Conservation (phyloP, 495 filamentous ascomycete species). For the Xylaria curta region DNA sequence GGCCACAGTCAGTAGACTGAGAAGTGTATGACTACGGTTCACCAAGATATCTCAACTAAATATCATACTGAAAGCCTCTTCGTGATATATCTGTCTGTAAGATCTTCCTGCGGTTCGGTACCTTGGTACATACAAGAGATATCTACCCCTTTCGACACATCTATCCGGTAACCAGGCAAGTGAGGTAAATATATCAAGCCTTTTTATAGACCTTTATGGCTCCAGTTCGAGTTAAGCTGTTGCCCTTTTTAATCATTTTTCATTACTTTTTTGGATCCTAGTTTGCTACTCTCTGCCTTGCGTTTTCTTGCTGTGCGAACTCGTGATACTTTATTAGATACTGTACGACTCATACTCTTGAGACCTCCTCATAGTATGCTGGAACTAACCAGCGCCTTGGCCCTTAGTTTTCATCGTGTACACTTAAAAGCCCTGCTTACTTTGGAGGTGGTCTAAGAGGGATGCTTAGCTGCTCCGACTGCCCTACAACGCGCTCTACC, state of each 20-base stretch:
- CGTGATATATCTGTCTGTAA: not conserved
- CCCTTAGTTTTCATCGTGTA: too few species aligned
- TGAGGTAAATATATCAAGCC: not conserved
- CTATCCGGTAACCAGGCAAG: not conserved
- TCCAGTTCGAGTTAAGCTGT: not conserved
- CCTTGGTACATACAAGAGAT: not conserved
- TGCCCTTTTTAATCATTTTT: not conserved
- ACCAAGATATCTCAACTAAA: not conserved
- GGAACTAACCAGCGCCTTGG: too few species aligned
- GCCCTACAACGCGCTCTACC: slow-evolving; percentile 59
- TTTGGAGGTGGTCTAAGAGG: too few species aligned
- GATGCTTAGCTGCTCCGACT: slow-evolving; percentile 32
- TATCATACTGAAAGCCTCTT: not conserved
- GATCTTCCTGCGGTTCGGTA: not conserved
- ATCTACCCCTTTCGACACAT: not conserved
- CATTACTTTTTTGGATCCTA: not conserved
- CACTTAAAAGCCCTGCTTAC: too few species aligned
- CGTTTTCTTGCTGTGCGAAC: not conserved
- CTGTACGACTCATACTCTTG: not conserved
- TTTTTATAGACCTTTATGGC: not conserved
- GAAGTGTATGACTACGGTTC: not conserved
- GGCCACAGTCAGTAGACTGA: not conserved
- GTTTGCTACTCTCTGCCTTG: not conserved
- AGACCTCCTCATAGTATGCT: too few species aligned
- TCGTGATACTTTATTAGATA: slow-evolving; percentile 40